Conservation (phyloP, 2,329 filamentous ascomycete species). For the Gnomoniopsis sp. region DNA sequence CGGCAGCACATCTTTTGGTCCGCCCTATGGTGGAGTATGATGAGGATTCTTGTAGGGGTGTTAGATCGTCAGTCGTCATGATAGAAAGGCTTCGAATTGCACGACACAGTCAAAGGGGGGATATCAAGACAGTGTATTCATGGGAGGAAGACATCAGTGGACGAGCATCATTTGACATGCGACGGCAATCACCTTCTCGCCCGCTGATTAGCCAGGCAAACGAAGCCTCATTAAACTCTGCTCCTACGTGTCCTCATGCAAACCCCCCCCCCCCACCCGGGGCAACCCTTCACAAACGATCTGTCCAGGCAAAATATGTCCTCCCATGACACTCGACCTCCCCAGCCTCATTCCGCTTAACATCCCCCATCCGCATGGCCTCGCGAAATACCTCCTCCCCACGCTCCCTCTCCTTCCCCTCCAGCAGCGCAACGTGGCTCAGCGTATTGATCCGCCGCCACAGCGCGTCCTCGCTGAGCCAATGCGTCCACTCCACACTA, state of each 20-base stretch:
- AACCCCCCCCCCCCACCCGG: background rate
- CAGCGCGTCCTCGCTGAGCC: conserved; percentile 55
- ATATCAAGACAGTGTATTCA: no score
- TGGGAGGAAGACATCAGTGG: no score
- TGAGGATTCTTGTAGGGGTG: background rate
- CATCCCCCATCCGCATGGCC: conserved; percentile 48
- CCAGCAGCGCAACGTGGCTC: conserved; percentile 62
- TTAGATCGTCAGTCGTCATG: no score
- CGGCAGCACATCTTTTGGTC: background rate
- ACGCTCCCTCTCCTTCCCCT: conserved; percentile 44
- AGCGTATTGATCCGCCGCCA: conserved; percentile 65
- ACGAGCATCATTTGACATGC: no score
- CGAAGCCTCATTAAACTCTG: background rate
- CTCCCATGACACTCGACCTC: conserved; percentile 62
- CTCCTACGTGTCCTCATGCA: background rate
- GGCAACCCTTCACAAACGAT: conserved; percentile 32
- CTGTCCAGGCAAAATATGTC: conserved; percentile 63
- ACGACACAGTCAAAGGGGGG: no score
- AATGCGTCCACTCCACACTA: conserved; percentile 53
- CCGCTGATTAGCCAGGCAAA: no score
- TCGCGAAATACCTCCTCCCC: conserved; percentile 51
- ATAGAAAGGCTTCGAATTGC: no score
- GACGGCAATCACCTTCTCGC: no score
- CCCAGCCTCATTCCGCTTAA: conserved; percentile 56
- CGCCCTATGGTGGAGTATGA: background rate